phyloP scores from a whole-genome alignment of 2,329 filamentous ascomycete species.

The Venturia oleaginea region DNA sequence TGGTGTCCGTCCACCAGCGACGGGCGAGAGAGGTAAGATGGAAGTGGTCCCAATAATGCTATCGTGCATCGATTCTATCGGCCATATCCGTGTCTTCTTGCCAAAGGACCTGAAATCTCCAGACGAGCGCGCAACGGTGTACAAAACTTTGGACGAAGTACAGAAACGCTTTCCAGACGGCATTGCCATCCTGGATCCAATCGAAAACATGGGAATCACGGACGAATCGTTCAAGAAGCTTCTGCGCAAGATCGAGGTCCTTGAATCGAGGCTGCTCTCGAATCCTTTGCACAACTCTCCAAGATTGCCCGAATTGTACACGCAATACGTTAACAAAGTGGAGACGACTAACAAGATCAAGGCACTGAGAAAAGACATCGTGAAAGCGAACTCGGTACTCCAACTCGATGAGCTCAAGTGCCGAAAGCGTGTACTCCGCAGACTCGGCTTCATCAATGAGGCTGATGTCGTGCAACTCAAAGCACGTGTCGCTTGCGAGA shows the following conservation, averaged over 20 bases:
- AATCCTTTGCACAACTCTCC: slow-evolving; percentile 91
- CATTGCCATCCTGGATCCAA: slow-evolving; percentile 77
- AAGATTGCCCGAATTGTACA: slow-evolving; percentile 72
- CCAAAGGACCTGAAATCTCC: slow-evolving; percentile 63
- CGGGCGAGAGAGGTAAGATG: slow-evolving; percentile 59
- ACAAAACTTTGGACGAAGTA: slow-evolving; percentile 66
- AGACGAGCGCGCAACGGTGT: slow-evolving; percentile 59
- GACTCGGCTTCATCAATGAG: slow-evolving; percentile 92
- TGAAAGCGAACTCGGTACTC: slow-evolving; percentile 74
- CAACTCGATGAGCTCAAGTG: slow-evolving; percentile 95
- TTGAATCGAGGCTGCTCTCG: slow-evolving; percentile 79
- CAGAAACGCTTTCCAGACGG: slow-evolving; percentile 87
- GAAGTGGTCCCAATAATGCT: slow-evolving; percentile 81
- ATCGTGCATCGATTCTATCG: slow-evolving; percentile 74
- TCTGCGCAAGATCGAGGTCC: slow-evolving; percentile 86
- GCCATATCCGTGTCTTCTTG: slow-evolving; percentile 74
- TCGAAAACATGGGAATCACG: slow-evolving; percentile 91
- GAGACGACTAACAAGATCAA: slow-evolving; percentile 71
- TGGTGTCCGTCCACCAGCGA: slow-evolving; percentile 49
- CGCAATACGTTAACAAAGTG: slow-evolving; percentile 77
- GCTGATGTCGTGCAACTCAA: slow-evolving; percentile 93
- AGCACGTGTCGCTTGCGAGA: slow-evolving; percentile 94
- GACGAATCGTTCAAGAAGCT: slow-evolving; percentile 92
- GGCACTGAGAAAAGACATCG: slow-evolving; percentile 76
- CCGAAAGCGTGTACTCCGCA: slow-evolving; percentile 86